Percentiles rank a stretch among this genome's conserved stretches.
Evolutionary conservation across 1,284 basidiomycete genomes (phyloP).

Genomic region (Sanghuangporus baumii): DNA sequence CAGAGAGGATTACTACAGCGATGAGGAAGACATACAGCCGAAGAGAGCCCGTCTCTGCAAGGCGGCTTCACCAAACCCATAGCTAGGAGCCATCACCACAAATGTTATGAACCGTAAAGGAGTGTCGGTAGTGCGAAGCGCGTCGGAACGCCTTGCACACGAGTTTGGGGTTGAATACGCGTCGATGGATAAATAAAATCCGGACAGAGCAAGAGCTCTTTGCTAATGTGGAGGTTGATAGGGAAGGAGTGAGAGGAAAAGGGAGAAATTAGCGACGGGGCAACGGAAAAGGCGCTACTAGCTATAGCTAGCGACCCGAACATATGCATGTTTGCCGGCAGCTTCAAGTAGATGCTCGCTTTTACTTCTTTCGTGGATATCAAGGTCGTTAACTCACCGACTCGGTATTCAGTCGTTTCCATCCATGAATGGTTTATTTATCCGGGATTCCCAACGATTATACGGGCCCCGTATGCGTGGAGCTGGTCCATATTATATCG

Average conservation of each 20-base stretch:
- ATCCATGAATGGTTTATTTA: too few relatives aligned
- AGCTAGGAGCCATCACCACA: neutral
- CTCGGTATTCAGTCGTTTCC: too few relatives aligned
- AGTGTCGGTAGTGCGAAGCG: neutral
- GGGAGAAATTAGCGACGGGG: neutral
- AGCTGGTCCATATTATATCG: too few relatives aligned
- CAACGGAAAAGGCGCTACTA: neutral
- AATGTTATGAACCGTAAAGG: neutral
- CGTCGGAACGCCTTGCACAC: neutral
- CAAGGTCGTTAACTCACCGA: too few relatives aligned
- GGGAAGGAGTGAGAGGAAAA: neutral
- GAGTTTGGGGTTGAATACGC: neutral
- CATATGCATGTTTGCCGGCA: neutral
- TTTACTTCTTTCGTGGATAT: too few relatives aligned
- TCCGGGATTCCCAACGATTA: too few relatives aligned
- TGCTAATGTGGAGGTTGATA: neutral
- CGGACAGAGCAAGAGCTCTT: neutral
- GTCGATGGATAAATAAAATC: neutral
- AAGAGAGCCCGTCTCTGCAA: constrained; percentile 14
- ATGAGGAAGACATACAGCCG: constrained; percentile 10
- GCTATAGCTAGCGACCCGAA: neutral
- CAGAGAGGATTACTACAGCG: neutral
- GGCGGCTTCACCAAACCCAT: constrained; percentile 1
- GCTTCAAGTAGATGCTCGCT: too few relatives aligned
- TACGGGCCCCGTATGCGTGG: too few relatives aligned